phyloP scores from a whole-genome alignment of 441 rosid genomes.

The Gossypium trilobum region DNA sequence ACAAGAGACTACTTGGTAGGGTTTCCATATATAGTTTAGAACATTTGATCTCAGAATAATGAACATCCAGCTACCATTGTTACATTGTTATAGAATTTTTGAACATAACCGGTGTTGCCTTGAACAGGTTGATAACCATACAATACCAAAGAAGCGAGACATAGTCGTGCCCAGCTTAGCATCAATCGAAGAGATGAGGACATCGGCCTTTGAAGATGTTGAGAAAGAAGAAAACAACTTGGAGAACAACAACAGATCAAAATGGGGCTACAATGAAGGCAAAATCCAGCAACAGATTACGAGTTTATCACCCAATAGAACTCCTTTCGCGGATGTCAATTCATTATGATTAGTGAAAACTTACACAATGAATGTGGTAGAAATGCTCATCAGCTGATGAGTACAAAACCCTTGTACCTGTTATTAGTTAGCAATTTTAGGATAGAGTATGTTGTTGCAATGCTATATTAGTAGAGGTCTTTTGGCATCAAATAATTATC shows the following conservation, averaged over 20 bases:
- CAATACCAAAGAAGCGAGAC: constrained; percentile 46
- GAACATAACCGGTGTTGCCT: not conserved
- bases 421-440: not conserved
- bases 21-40: not conserved
- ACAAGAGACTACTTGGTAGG: constrained; percentile 64
- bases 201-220: constrained; percentile 10
- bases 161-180: constrained; percentile 52
- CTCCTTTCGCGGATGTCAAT: constrained; percentile 61
- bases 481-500: not conserved
- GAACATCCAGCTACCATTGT: not conserved
- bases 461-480: not conserved
- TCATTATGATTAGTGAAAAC: constrained; percentile 8
- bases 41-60: too few relatives aligned
- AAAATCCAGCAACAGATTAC: constrained; percentile 23
- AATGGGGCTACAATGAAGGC: constrained; percentile 23
- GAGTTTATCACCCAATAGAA: constrained; percentile 39
- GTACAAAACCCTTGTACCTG: not conserved
- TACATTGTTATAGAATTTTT: not conserved
- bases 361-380: not conserved
- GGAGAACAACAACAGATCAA: constrained; percentile 24
- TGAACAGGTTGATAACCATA: constrained; percentile 49
- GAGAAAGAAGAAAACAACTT: constrained; percentile 19
- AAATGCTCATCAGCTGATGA: constrained; percentile 37
- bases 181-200: constrained; percentile 62
- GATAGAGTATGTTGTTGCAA: not conserved